phyloP scores from a whole-genome alignment of 208 protist species.

The Sergeia podlipaevii region DNA sequence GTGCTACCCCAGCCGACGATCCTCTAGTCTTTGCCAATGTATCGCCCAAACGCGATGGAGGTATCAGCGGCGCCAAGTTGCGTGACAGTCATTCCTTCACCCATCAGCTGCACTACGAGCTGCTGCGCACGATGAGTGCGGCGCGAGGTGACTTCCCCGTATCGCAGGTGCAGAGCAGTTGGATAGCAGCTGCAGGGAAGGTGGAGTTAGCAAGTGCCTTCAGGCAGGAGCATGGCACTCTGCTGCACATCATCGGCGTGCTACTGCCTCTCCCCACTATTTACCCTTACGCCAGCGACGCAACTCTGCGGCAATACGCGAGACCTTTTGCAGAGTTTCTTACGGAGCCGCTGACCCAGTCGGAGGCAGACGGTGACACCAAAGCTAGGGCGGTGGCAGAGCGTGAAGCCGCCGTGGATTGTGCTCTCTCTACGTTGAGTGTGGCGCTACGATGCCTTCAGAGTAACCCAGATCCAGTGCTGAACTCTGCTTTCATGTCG shows the following conservation, averaged over 20 bases:
- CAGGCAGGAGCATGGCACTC: constrained; percentile 50
- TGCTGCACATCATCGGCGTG: constrained; percentile 59
- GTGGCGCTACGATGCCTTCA: constrained; percentile 76
- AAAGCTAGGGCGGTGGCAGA: constrained; percentile 10
- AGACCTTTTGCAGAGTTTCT: constrained; percentile 50
- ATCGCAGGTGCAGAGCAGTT: constrained; percentile 27
- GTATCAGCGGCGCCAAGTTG: constrained; percentile 2
- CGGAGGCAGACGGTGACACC: constrained; percentile 6
- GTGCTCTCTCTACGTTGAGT: constrained; percentile 35
- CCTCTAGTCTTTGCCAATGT: constrained; percentile 7
- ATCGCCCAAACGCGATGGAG: not conserved
- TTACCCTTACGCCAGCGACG: constrained; percentile 80
- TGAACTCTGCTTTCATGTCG: constrained; percentile 69
- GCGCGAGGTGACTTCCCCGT: constrained; percentile 56
- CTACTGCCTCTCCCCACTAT: constrained; percentile 55
- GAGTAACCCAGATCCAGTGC: constrained; percentile 64
- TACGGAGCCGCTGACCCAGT: constrained; percentile 12
- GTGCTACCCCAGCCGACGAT: no score
- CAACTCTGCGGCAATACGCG: constrained; percentile 37
- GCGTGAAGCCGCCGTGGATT: not conserved
- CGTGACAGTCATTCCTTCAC: constrained; percentile 56
- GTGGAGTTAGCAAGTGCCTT: constrained; percentile 20
- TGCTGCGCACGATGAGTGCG: constrained; percentile 58
- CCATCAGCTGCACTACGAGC: constrained; percentile 42
- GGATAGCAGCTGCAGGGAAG: constrained; percentile 27